Percentiles rank a stretch among this genome's conserved stretches.
phyloP scores from a whole-genome alignment of 495 filamentous ascomycete species.

The Podospora bellae-mahoneyi region DNA sequence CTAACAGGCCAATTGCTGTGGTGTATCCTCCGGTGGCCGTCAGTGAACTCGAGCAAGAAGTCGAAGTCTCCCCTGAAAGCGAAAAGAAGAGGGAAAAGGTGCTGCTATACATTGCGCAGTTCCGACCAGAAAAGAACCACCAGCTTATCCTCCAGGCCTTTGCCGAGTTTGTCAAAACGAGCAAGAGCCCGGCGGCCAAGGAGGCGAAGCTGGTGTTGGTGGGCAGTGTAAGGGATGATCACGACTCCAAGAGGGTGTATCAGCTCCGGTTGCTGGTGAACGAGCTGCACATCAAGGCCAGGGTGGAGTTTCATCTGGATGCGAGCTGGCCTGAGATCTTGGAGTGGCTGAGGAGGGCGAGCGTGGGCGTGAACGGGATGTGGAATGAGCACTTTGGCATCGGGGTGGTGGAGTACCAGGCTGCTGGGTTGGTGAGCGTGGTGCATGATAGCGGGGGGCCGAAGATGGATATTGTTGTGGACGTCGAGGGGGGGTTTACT shows the following conservation, averaged over 20 bases:
- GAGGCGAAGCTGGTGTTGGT: constrained; percentile 73
- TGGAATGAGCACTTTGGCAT: constrained; percentile 99
- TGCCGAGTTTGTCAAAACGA: constrained; percentile 57
- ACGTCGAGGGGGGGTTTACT: constrained; percentile 70
- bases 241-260: constrained; percentile 85
- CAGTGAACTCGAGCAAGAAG: constrained; percentile 66
- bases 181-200: constrained; percentile 39
- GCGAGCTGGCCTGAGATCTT: constrained; percentile 83
- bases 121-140: constrained; percentile 96
- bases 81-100: constrained; percentile 64
- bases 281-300: constrained; percentile 78
- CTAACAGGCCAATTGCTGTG: constrained; percentile 52
- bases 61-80: constrained; percentile 63
- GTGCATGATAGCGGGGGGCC: constrained; percentile 92
- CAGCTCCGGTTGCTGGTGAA: constrained; percentile 83
- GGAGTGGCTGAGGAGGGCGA: constrained; percentile 66
- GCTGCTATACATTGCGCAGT: constrained; percentile 92
- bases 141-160: constrained; percentile 79
- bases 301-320: constrained; percentile 82
- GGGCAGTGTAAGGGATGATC: constrained; percentile 78
- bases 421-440: constrained; percentile 84
- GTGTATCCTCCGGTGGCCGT: constrained; percentile 94
- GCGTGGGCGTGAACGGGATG: constrained; percentile 92
- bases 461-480: constrained; percentile 84
- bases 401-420: constrained; percentile 96